Evolutionary conservation across 805 yeast genomes (phyloP).

Genomic region (Teunomyces tritomae): DNA sequence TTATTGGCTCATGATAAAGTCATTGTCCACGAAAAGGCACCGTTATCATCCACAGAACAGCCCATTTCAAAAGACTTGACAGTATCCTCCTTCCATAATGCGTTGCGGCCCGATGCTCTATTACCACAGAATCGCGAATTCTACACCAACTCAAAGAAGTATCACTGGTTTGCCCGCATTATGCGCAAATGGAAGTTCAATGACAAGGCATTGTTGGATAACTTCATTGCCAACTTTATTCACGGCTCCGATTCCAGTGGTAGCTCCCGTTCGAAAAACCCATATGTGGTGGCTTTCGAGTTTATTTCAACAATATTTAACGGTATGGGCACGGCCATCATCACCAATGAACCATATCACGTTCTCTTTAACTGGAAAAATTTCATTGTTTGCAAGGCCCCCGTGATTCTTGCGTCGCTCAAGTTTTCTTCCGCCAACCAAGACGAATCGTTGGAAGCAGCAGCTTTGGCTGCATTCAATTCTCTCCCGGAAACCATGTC

Average conservation of each 20-base stretch:
- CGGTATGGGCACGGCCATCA: constrained; percentile 17
- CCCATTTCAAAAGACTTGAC: not conserved
- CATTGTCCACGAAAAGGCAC: not conserved
- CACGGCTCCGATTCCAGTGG: constrained; percentile 7
- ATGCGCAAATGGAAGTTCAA: constrained; percentile 23
- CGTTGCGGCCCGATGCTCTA: constrained; percentile 21
- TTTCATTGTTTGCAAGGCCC: constrained; percentile 30
- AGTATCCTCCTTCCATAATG: constrained; percentile 9
- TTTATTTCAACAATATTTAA: constrained; percentile 20
- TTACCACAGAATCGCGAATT: not conserved
- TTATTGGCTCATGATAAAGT: not conserved
- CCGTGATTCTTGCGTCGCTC: constrained; percentile 20
- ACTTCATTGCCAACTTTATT: constrained; percentile 10
- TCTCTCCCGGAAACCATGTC: constrained; percentile 3
- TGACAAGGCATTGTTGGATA: constrained; percentile 11
- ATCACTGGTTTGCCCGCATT: constrained; percentile 23
- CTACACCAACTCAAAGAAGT: constrained; percentile 18
- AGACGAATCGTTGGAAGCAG: constrained; percentile 16
- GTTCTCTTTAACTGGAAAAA: constrained; percentile 34
- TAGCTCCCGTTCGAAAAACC: constrained; percentile 11
- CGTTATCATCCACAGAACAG: not conserved
- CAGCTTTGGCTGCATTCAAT: constrained; percentile 14
- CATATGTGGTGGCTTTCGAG: constrained; percentile 13
- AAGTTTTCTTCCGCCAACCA: constrained; percentile 9
- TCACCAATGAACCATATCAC: constrained; percentile 20